phyloP scores from a whole-genome alignment of 2,329 filamentous ascomycete genomes.

The Ascomycota sp. region DNA sequence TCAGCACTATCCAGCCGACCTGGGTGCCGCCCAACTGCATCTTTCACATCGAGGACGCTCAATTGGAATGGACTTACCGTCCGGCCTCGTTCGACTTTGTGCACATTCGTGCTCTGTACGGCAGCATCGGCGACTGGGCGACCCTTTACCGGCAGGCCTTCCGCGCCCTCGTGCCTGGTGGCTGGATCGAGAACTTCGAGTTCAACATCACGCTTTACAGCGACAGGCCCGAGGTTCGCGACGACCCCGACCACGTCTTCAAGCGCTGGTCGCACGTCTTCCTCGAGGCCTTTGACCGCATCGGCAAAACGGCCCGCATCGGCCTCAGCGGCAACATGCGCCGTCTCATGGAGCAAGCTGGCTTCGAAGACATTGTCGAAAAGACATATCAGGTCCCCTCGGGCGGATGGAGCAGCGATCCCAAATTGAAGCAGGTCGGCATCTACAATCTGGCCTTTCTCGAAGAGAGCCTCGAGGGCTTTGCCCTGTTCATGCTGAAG shows the following conservation, averaged over 20 bases:
- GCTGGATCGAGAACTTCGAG: slow-evolving; percentile 14
- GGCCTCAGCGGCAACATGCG: slow-evolving; percentile 5
- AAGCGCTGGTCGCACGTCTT: slow-evolving; percentile 8
- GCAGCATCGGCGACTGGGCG: slow-evolving; percentile 32
- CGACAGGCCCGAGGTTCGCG: slow-evolving; percentile 5
- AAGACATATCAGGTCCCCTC: slow-evolving; percentile 3
- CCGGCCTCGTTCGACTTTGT: slow-evolving; percentile 30
- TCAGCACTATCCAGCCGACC: slow-evolving; percentile 31
- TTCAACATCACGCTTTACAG: slow-evolving; percentile 5
- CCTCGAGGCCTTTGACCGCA: slow-evolving; percentile 6
- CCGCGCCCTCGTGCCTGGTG: slow-evolving; percentile 32
- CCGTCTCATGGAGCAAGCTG: slow-evolving; percentile 6
- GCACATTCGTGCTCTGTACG: slow-evolving; percentile 33
- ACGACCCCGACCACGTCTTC: slow-evolving; percentile 8
- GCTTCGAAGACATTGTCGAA: slow-evolving; percentile 5
- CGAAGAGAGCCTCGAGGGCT: slow-evolving; percentile 9
- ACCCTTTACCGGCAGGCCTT: slow-evolving; percentile 27
- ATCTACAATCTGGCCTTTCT: slow-evolving; percentile 7
- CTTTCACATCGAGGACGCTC: slow-evolving; percentile 13
- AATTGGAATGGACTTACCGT: slow-evolving; percentile 9
- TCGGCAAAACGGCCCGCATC: slow-evolving; percentile 6
- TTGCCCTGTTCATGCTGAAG: slow-evolving; percentile 8
- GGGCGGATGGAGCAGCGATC: slow-evolving; percentile 4
- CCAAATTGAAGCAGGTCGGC: slow-evolving; percentile 3
- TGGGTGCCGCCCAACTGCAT: slow-evolving; percentile 16